Percentiles rank a stretch among this genome's conserved stretches.
Conservation (phyloP, 495 filamentous ascomycete species). For the Aspergillus carlsbadensis region DNA sequence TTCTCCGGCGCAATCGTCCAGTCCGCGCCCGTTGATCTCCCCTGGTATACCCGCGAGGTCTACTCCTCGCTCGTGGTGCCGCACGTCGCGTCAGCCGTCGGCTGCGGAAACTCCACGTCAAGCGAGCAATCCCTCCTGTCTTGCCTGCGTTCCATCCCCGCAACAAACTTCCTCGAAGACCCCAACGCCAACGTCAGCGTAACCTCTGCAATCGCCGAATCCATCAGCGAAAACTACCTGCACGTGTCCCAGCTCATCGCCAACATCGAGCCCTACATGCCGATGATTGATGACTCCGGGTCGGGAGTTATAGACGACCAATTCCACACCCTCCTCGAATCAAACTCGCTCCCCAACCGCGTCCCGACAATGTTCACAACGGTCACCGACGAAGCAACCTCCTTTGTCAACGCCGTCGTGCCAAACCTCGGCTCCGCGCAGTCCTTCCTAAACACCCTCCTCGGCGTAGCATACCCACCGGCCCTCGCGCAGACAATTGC, state of each 20-base stretch:
- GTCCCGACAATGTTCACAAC: conserved; percentile 34
- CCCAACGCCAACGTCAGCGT: conserved; percentile 20
- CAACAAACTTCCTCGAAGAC: conserved; percentile 26
- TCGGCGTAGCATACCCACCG: conserved; percentile 16
- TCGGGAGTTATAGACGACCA: conserved; percentile 30
- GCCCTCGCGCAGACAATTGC: conserved; percentile 20
- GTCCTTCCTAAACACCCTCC: conserved; percentile 13
- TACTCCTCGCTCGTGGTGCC: conserved; percentile 25
- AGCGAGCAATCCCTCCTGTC: conserved; percentile 20
- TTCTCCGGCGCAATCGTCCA: conserved; percentile 34
- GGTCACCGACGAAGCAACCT: conserved; percentile 27
- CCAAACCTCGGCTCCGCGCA: conserved; percentile 19
- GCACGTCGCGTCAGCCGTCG: conserved; percentile 23
- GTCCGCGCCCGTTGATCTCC: conserved; percentile 24
- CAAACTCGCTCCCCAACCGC: conserved; percentile 19
- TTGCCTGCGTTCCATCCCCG: conserved; percentile 28
- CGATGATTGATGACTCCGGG: conserved; percentile 27
- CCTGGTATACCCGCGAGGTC: conserved; percentile 29
- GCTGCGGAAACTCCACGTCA: conserved; percentile 19
- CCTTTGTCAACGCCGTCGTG: conserved; percentile 16
- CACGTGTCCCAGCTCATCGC: conserved; percentile 24
- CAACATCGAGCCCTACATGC: conserved; percentile 27
- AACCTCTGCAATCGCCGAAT: conserved; percentile 3
- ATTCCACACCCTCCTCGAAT: conserved; percentile 26
- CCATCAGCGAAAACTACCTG: conserved; percentile 16